Base-by-base conservation (phyloP, 2,329 filamentous ascomycete species). In the Nigrospora oryzae region DNA sequence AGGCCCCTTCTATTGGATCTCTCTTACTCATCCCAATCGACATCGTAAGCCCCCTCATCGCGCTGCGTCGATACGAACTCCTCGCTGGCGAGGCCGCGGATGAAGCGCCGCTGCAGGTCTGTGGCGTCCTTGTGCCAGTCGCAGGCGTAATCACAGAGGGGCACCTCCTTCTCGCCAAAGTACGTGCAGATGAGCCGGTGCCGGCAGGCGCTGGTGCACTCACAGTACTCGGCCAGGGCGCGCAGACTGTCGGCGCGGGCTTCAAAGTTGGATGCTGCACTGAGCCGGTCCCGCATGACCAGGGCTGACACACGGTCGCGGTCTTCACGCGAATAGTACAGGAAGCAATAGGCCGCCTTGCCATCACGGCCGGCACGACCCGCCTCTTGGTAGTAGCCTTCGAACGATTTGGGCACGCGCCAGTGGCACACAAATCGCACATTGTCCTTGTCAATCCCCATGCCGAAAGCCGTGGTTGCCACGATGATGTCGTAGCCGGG, bases 381-480 rank as follows among this genome's bases (percentile, higher is more conserved):
- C 2, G 89, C 90, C 72, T 97, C 91, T 65, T 97, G 91, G 57
- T 96, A 95, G 60, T 93, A 96, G 1, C 90, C 89, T 62, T 97
- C 91, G 60, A 97, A 95, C 3, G 86, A 93, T 59, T 95, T 94
- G 11, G 91, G 88, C 11, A 95, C 75, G 47, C 89, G 86, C 89
- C 91, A 97, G 64, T 97, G 91, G 2, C 93, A 82, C 1, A 97
- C 90, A 56, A 96, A 96, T 3, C 91, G 85, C 11, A 97, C 91
- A 54, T 95, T 85, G 43, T 93, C 82, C 63, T 96, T 96, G 64
- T 97, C 90, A 51, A 97, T 96, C 23, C 91, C 91, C 91, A 97
- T 97, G 3, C 91, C 91, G 57, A 97, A 97, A 0, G 91, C 91
- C 1, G 89, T 97, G 0, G 91, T 97, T 2, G 91, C 91, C 28